Evolutionary conservation across 2,329 filamentous ascomycete species (phyloP), one percentile per base, ranked within the genome.

Genomic region (Fusarium ambrosium): DNA sequence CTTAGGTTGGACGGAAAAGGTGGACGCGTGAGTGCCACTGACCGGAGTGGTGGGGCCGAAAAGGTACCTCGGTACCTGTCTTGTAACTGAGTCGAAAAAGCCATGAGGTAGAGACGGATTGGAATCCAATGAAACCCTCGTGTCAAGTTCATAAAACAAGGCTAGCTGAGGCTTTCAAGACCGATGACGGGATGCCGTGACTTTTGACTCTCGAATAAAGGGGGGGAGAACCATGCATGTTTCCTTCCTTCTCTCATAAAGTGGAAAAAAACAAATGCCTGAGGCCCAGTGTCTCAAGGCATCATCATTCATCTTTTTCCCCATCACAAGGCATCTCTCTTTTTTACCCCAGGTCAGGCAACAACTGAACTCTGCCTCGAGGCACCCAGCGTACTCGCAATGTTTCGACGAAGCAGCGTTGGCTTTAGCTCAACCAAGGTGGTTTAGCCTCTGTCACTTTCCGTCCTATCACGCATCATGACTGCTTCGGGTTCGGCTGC

Each of bases 31-130:
- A 58, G 59, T 34, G 24, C 22, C 16, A 53, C 37, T 56, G 48
- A 53, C 24, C 24, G 48, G 48, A 53, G 48, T 60, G 18, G 61
- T 74, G 71, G 71, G 71, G 71, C 71, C 71, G 71, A 27, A 27
- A 66, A 55, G 24, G 53, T 61, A 64, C 71, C 62, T 73, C 62
- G 67, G 67, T 64, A 68, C 45, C 45, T 51, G 8, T 24, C 43
- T 16, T 24, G 34, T 53, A 41, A 24, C 66, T 68, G 51, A 27
- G 27, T 32, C 29, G 9, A 24, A 32, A 32, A 62, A 11, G 13
- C 29, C 34, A 62, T 37, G 55, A 68, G 37, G 53, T 34, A 24
- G 22, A 59, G 27, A 32, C 9, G 29, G 29, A 32, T 32, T 36
- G 20, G 34, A 59, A 24, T 37, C 62, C 41, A 60, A 60, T 48